These are phyloP conservation scores for Coelastrella sp. DNA, from an alignment of 139 green algal genomes.

Conservation along the genomic window DNA sequence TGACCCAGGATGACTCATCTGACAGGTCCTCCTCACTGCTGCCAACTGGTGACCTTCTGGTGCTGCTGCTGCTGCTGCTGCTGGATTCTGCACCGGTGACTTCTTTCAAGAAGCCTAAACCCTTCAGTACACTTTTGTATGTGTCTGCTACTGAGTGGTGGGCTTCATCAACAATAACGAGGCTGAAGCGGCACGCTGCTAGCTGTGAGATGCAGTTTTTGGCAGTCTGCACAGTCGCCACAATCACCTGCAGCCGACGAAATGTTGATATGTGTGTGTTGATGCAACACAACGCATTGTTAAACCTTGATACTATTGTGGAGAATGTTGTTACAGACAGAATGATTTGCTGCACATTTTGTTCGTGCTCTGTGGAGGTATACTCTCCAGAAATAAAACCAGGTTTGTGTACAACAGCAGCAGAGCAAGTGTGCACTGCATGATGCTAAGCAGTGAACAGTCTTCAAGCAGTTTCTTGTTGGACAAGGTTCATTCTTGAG, in stretches of 20 bases:
- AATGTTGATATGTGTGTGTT: neutral
- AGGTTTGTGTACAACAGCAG: no score
- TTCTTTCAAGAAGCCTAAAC: constrained; percentile 23
- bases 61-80: constrained; percentile 15
- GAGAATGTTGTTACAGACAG: no score
- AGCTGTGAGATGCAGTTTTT: constrained; percentile 27
- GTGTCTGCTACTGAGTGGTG: constrained; percentile 38
- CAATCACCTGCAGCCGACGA: constrained; percentile 43
- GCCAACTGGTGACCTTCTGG: neutral
- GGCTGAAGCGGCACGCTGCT: neutral
- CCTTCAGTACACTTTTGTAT: constrained; percentile 41
- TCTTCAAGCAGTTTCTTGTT: no score
- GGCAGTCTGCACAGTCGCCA: constrained; percentile 47
- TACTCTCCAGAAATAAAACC: no score
- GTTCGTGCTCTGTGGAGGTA: no score
- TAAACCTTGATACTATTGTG: neutral
- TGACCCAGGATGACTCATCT: no score
- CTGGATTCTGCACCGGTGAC: neutral
- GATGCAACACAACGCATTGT: neutral
- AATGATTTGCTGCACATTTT: no score
- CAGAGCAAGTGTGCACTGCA: no score
- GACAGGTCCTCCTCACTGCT: neutral
- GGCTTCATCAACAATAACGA: constrained; percentile 50
- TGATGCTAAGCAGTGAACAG: no score
- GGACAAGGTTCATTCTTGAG: no score